Evolutionary conservation across 2,329 filamentous ascomycete genomes (phyloP), one percentile per base, ranked within the genome.

Genomic region (Amauroascus verrucosus): DNA sequence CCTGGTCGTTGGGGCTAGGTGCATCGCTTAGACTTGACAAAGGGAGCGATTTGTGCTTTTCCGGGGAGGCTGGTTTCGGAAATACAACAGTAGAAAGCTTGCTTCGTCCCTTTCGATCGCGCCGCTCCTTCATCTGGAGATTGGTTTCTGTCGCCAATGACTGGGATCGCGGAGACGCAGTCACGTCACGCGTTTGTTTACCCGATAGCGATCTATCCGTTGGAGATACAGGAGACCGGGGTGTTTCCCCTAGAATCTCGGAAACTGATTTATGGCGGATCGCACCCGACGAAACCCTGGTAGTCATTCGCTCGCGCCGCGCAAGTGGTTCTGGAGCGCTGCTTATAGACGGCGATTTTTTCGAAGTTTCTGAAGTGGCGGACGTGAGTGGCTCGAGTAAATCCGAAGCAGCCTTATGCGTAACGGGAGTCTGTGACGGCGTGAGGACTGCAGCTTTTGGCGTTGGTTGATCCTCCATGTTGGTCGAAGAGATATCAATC

Each of bases 31-130:
- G 32, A 82, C 84, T 64, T n/a, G 67, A 58, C 38, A 74, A 54
- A 35, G 71, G 65, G 59, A 66, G 61, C 18, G 63, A 62, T 30
- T 70, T 68, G 30, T 61, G 59, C 45, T 76, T 77, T 33, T 81
- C 77, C 13, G 75, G 69, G 18, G 68, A 60, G 74, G 72, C 53
- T 82, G 80, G 40, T 62, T 86, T 88, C 2, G 85, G 84, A 64
- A 94, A 93, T 0, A 91, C 77, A 2, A 93, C 87, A 0, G 82
- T 86, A 1, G 84, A 88, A 13, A 84, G 74, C 60, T 84, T 84
- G 58, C 77, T 81, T 62, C 72, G 65, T 55, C 75, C 72, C 57
- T 82, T 84, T 58, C 75, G 78, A 30, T 79, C 75, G 59, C 78
- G 81, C 37, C 71, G 71, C 55, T 78, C 76, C 40, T 70, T 72